A percentile compares a stretch with the other conserved stretches of the same genome.
phyloP scores from a whole-genome alignment of 1,284 basidiomycete genomes.

The Ceratobasidium sp. region DNA sequence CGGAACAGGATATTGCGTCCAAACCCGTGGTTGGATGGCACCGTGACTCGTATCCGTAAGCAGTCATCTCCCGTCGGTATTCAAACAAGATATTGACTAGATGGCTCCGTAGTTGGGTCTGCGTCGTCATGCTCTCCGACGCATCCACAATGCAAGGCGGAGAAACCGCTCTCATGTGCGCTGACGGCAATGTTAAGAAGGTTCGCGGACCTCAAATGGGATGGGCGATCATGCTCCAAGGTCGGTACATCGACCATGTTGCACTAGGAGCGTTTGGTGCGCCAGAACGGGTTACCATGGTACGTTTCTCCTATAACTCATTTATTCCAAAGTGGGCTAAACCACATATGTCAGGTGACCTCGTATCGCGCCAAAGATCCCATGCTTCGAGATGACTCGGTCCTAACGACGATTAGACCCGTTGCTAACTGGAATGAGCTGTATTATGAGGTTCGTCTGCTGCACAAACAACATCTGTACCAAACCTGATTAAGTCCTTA shows the following conservation, averaged over 20 bases:
- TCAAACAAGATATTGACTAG: too few relatives aligned
- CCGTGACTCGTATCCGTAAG: constrained; percentile 26
- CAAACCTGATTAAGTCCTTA: constrained; percentile 43
- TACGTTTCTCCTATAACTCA: background rate
- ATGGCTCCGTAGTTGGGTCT: constrained; percentile 43
- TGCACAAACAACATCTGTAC: background rate
- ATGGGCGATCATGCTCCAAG: constrained; percentile 48
- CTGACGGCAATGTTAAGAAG: constrained; percentile 47
- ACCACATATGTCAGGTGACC: constrained; percentile 45
- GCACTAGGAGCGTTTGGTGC: constrained; percentile 47
- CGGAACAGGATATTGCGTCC: background rate
- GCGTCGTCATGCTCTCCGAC: constrained; percentile 49
- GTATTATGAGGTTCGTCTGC: constrained; percentile 27
- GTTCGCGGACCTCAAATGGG: constrained; percentile 49
- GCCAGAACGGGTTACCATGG: constrained; percentile 49
- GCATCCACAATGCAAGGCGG: constrained; percentile 48
- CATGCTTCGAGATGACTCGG: constrained; percentile 46
- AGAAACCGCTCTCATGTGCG: constrained; percentile 49
- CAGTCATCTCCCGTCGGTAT: background rate
- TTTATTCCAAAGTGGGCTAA: background rate
- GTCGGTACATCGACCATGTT: constrained; percentile 49
- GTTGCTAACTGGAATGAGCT: constrained; percentile 45
- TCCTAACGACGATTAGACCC: constrained; percentile 48
- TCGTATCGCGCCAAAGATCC: constrained; percentile 48
- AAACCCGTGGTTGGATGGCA: constrained; percentile 39